Evolutionary conservation across 805 yeast species (phyloP).

Genomic region (Hermanozyma aechmeae): DNA sequence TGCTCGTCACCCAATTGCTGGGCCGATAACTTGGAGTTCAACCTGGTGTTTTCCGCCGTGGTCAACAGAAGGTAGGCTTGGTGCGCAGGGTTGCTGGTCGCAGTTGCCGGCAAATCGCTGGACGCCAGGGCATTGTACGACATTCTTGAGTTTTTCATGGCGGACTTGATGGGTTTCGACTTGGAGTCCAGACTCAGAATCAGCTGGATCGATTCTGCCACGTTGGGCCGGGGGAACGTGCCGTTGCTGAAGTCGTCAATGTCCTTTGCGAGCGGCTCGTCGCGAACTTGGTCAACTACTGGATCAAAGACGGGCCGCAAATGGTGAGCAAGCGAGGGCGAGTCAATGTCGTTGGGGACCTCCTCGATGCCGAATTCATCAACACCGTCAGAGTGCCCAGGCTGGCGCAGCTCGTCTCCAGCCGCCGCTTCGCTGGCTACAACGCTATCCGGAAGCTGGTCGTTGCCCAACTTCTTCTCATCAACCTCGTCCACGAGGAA

Average conservation of each 20-base stretch:
- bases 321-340: conserved; percentile 14
- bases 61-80: conserved; percentile 59
- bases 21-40: conserved; percentile 52
- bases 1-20: conserved; percentile 22
- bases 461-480: conserved; percentile 3
- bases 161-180: conserved; percentile 31
- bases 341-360: conserved; percentile 10
- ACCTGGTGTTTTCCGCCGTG: conserved; percentile 71
- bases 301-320: conserved; percentile 16
- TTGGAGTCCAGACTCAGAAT: conserved; percentile 15
- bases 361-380: conserved; percentile 20
- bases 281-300: conserved; percentile 2
- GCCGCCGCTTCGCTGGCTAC: too few relatives aligned
- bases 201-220: conserved; percentile 23
- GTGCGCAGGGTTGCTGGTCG: conserved; percentile 37
- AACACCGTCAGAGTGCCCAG: too few relatives aligned
- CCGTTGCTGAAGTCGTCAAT: conserved; percentile 10
- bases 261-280: conserved; percentile 19
- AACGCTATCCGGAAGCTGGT: too few relatives aligned
- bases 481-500: conserved; percentile 16
- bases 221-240: conserved; percentile 7
- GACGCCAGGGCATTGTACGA: conserved; percentile 8
- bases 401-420: too few relatives aligned
- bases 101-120: conserved; percentile 2
- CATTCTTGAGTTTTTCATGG: conserved; percentile 33